A percentile compares a stretch with the other conserved stretches of the same genome.
Conservation (phyloP, 805 yeast species). For the Cyberlindnera suaveolens region DNA sequence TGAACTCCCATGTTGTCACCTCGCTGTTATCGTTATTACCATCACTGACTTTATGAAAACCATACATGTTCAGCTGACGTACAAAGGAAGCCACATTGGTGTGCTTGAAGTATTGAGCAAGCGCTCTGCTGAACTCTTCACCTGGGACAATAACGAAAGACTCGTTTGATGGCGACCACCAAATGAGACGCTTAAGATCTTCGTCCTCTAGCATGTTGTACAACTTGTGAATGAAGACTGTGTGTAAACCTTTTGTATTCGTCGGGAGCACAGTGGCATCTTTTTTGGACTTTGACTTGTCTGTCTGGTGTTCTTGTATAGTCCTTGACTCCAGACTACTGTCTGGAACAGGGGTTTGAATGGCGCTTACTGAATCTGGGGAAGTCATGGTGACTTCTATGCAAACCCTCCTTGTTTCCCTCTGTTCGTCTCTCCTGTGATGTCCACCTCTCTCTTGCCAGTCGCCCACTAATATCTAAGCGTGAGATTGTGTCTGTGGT, state of each 20-base stretch:
- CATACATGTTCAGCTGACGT: slow-evolving; percentile 63
- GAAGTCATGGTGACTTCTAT: too few species aligned
- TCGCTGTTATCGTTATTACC: slow-evolving; percentile 8
- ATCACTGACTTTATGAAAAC: slow-evolving; percentile 61
- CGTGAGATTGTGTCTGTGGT: too few species aligned
- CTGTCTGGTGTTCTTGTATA: too few species aligned
- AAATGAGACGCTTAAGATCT: slow-evolving; percentile 64
- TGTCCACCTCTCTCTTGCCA: too few species aligned
- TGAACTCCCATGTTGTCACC: slow-evolving; percentile 70
- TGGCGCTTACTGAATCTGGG: too few species aligned
- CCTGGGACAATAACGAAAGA: slow-evolving; percentile 79
- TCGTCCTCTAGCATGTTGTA: slow-evolving; percentile 86
- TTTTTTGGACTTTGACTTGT: slow-evolving; percentile 8
- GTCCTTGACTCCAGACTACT: too few species aligned
- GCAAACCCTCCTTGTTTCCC: too few species aligned
- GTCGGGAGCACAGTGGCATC: slow-evolving; percentile 13
- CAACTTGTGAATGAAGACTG: slow-evolving; percentile 80
- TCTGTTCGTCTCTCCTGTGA: too few species aligned
- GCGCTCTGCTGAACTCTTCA: slow-evolving; percentile 77
- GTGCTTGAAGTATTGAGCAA: slow-evolving; percentile 65
- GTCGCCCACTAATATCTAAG: too few species aligned
- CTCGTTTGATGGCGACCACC: slow-evolving; percentile 73
- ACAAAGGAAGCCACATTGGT: slow-evolving; percentile 76
- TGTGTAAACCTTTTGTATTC: slow-evolving; percentile 28
- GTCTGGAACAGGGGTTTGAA: too few species aligned